A percentile compares a stretch with the other conserved stretches of the same genome.
Conservation (phyloP, 1,284 basidiomycete genomes). For the Gymnopus androsaceus region DNA sequence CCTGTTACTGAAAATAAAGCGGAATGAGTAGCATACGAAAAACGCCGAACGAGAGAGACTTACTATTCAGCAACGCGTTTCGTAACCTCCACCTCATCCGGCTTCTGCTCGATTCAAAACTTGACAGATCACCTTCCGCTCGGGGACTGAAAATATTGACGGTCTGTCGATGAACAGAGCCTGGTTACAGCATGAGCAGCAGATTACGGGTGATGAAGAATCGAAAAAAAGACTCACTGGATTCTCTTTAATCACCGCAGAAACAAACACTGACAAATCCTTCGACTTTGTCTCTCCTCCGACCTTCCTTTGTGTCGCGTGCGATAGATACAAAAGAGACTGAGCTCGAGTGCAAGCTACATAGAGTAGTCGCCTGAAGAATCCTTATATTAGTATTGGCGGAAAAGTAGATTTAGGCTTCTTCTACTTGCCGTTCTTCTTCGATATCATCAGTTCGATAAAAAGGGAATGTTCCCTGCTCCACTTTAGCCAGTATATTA, state of each 20-base stretch:
- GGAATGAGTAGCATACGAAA: conserved; percentile 1
- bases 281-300: conserved; percentile 48
- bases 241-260: conserved; percentile 35
- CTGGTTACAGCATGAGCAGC: conserved; percentile 8
- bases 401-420: not conserved
- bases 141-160: conserved; percentile 35
- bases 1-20: conserved; percentile 17
- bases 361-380: conserved; percentile 74
- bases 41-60: conserved; percentile 19
- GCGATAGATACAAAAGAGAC: conserved; percentile 67
- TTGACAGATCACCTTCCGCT: conserved; percentile 38
- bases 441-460: conserved; percentile 75
- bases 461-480: conserved; percentile 80
- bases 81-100: conserved; percentile 44
- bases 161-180: conserved; percentile 32
- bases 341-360: conserved; percentile 92
- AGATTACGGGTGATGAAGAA: conserved; percentile 1
- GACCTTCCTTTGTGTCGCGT: conserved; percentile 50
- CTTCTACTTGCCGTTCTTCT: conserved; percentile 70
- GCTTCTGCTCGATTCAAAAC: conserved; percentile 41
- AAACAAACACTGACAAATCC: conserved; percentile 51
- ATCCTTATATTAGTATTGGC: not conserved
- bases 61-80: conserved; percentile 49
- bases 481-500: conserved; percentile 46
- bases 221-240: conserved; percentile 31